A percentile compares a stretch with the other conserved stretches of the same genome.
Conservation (phyloP, 768 basidiomycete species). For the Suillus lakei region DNA sequence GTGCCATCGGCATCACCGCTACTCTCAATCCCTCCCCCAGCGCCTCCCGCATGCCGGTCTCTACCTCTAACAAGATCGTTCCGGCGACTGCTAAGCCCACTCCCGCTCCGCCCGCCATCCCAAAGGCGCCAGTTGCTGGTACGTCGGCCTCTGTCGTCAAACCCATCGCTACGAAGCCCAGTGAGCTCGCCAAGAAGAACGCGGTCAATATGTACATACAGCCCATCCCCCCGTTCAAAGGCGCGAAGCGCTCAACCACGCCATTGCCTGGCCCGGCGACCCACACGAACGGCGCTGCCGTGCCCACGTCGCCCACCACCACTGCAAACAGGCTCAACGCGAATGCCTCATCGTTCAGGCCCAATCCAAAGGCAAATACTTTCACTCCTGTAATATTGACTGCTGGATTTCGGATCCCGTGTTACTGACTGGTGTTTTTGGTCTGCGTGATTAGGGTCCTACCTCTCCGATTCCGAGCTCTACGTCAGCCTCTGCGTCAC, state of each 20-base stretch:
- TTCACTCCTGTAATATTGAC: slow-evolving; percentile 65
- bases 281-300: slow-evolving; percentile 36
- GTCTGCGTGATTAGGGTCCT: slow-evolving; percentile 42
- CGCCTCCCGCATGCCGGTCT: slow-evolving; percentile 45
- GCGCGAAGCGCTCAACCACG: slow-evolving; percentile 48
- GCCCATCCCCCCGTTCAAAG: slow-evolving; percentile 89
- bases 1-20: slow-evolving; percentile 64
- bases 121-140: slow-evolving; percentile 22
- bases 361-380: slow-evolving; percentile 78
- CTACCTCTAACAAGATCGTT: slow-evolving; percentile 33
- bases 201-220: slow-evolving; percentile 80
- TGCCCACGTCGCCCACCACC: slow-evolving; percentile 57
- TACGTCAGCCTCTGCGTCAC: slow-evolving; percentile 52
- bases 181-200: slow-evolving; percentile 44
- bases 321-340: slow-evolving; percentile 76
- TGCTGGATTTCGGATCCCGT: slow-evolving; percentile 12
- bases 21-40: slow-evolving; percentile 48
- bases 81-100: slow-evolving; percentile 32
- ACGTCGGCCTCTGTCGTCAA: slow-evolving; percentile 36
- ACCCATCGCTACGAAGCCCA: slow-evolving; percentile 32
- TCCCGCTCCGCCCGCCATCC: slow-evolving; percentile 31
- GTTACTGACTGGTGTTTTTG: slow-evolving; percentile 23
- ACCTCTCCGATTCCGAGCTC: slow-evolving; percentile 51
- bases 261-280: slow-evolving; percentile 16
- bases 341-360: slow-evolving; percentile 90